phyloP scores from a whole-genome alignment of 169 alveolate genomes.

The Plasmodium gallinaceum region DNA sequence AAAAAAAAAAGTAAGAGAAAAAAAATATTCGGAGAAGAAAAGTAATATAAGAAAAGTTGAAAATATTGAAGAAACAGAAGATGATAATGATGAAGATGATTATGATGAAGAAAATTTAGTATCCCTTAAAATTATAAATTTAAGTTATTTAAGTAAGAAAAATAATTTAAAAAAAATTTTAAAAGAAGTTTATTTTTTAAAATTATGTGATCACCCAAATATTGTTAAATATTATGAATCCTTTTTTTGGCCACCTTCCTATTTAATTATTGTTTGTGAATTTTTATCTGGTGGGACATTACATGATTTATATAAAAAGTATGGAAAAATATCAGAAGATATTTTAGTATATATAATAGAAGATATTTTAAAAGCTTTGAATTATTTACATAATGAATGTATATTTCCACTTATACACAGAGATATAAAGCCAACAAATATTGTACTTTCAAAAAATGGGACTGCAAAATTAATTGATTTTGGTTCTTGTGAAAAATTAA shows the following conservation, averaged over 20 bases:
- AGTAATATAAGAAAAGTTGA: background rate
- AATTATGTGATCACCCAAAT: constrained; percentile 72
- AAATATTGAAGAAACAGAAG: background rate
- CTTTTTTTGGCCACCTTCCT: constrained; percentile 73
- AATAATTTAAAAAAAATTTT: constrained; percentile 27
- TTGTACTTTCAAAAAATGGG: constrained; percentile 62
- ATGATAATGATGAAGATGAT: constrained; percentile 4
- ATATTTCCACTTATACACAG: constrained; percentile 27
- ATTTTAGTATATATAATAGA: constrained; percentile 56
- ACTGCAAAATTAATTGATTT: constrained; percentile 75
- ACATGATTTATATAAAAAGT: constrained; percentile 51
- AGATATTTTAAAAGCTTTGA: constrained; percentile 41
- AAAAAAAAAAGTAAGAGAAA: background rate
- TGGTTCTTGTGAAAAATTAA: constrained; percentile 72
- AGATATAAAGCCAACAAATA: constrained; percentile 59
- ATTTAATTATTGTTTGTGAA: constrained; percentile 76
- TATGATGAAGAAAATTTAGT: constrained; percentile 53
- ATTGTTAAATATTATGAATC: constrained; percentile 77
- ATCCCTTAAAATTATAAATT: constrained; percentile 36
- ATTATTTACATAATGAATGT: constrained; percentile 68
- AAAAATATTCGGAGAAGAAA: background rate
- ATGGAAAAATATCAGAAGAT: constrained; percentile 66
- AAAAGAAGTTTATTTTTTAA: constrained; percentile 74
- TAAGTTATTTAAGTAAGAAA: constrained; percentile 42
- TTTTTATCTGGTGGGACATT: constrained; percentile 56